Conservation (phyloP, 768 basidiomycete species). For the Tricholoma sp. region DNA sequence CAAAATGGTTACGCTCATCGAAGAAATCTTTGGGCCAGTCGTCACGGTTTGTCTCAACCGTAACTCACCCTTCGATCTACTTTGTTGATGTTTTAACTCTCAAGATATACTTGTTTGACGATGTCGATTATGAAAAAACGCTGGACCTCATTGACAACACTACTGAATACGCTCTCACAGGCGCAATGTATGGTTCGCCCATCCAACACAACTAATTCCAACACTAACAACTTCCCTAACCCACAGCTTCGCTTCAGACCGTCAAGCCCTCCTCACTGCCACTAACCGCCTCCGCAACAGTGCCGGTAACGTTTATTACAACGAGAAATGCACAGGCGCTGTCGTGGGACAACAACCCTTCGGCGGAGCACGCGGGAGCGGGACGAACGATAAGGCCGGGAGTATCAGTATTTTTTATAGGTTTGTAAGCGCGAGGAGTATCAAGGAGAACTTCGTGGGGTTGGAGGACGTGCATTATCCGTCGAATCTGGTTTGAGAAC, state of each 20-base stretch:
- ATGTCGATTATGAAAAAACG: slow-evolving; percentile 80
- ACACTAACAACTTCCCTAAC: background rate
- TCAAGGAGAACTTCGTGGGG: slow-evolving; percentile 95
- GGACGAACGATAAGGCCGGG: slow-evolving; percentile 97
- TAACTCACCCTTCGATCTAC: background rate
- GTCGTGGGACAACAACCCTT: slow-evolving; percentile 98
- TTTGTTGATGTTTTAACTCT: background rate
- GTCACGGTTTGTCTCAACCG: slow-evolving; percentile 56
- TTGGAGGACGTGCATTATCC: slow-evolving; percentile 81
- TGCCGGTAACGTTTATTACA: slow-evolving; percentile 96
- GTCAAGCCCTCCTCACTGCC: slow-evolving; percentile 73
- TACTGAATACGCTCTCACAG: slow-evolving; percentile 89
- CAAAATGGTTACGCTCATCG: slow-evolving; percentile 79
- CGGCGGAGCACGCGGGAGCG: slow-evolving; percentile 87
- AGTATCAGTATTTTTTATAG: slow-evolving; percentile 68
- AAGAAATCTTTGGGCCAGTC: slow-evolving; percentile 98
- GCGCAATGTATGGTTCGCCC: slow-evolving; percentile 67
- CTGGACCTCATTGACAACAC: slow-evolving; percentile 83
- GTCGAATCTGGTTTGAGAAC: slow-evolving; percentile 67
- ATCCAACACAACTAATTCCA: background rate
- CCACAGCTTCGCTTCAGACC: slow-evolving; percentile 74
- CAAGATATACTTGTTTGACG: slow-evolving; percentile 85
- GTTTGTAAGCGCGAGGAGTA: slow-evolving; percentile 83
- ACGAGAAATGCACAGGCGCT: slow-evolving; percentile 98
- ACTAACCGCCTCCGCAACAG: slow-evolving; percentile 83